phyloP scores from a whole-genome alignment of 2,329 filamentous ascomycete species.

The Pseudocercospora eumusae region DNA sequence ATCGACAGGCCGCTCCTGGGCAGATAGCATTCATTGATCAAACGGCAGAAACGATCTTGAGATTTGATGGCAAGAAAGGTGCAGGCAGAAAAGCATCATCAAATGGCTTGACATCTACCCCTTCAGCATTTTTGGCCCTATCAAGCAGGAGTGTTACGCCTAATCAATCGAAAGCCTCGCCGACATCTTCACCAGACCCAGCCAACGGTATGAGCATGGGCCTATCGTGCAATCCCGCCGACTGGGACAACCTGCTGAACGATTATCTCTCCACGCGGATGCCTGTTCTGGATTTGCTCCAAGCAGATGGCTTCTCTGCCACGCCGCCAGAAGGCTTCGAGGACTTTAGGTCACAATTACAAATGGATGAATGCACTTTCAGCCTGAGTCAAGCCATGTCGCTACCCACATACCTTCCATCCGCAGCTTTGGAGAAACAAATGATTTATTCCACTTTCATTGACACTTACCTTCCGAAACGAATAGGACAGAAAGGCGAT shows the following conservation, averaged over 20 bases:
- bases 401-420: constrained; percentile 20
- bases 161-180: background rate
- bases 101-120: background rate
- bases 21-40: constrained; percentile 36
- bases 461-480: constrained; percentile 35
- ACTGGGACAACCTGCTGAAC: background rate
- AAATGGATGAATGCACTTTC: constrained; percentile 1
- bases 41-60: constrained; percentile 27
- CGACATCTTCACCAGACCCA: background rate
- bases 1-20: constrained; percentile 30
- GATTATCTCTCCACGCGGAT: background rate
- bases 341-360: background rate
- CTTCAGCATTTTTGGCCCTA: background rate
- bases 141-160: background rate
- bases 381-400: constrained; percentile 18
- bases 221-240: background rate
- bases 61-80: constrained; percentile 17
- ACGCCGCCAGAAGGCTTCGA: background rate
- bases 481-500: constrained; percentile 11
- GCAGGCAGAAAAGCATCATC: constrained; percentile 11
- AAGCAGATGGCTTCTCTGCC: background rate
- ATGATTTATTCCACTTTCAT: constrained; percentile 35
- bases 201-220: background rate
- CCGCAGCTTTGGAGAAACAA: constrained; percentile 22
- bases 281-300: background rate